Evolutionary conservation across 371 early-diverging fungal genomes (phyloP).

Genomic region (Fennellomyces sp.): DNA sequence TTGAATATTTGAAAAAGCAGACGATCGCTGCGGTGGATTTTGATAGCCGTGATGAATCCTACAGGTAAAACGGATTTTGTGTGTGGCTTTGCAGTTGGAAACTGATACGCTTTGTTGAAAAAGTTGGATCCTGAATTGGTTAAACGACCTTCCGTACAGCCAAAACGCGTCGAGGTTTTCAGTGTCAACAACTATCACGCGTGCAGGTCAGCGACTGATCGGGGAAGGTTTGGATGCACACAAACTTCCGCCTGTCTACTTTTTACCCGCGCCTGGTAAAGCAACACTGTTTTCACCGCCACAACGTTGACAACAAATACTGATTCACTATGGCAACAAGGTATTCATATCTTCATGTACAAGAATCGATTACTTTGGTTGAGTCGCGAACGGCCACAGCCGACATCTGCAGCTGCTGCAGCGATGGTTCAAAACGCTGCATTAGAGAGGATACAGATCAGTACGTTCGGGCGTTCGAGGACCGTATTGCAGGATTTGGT

Average conservation of each 20-base stretch:
- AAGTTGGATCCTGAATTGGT: slow-evolving; percentile 62
- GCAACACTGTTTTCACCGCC: background rate
- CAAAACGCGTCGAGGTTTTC: slow-evolving; percentile 57
- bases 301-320: background rate
- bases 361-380: slow-evolving; percentile 62
- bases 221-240: slow-evolving; percentile 51
- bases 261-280: slow-evolving; percentile 67
- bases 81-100: no score
- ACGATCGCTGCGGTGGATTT: slow-evolving; percentile 61
- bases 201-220: slow-evolving; percentile 46
- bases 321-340: slow-evolving; percentile 26
- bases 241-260: slow-evolving; percentile 56
- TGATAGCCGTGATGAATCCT: slow-evolving; percentile 67
- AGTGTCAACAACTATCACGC: slow-evolving; percentile 59
- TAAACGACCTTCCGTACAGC: slow-evolving; percentile 64
- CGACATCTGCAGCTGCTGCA: slow-evolving; percentile 34
- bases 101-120: background rate
- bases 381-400: slow-evolving; percentile 42
- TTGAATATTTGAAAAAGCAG: slow-evolving; percentile 58
- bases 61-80: slow-evolving; percentile 30
- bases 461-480: slow-evolving; percentile 63
- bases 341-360: slow-evolving; percentile 64
- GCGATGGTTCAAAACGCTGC: slow-evolving; percentile 38
- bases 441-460: slow-evolving; percentile 61
- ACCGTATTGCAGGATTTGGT: slow-evolving; percentile 54